phyloP scores from a whole-genome alignment of 2,329 filamentous ascomycete genomes.

The Celoporthe dispersa region DNA sequence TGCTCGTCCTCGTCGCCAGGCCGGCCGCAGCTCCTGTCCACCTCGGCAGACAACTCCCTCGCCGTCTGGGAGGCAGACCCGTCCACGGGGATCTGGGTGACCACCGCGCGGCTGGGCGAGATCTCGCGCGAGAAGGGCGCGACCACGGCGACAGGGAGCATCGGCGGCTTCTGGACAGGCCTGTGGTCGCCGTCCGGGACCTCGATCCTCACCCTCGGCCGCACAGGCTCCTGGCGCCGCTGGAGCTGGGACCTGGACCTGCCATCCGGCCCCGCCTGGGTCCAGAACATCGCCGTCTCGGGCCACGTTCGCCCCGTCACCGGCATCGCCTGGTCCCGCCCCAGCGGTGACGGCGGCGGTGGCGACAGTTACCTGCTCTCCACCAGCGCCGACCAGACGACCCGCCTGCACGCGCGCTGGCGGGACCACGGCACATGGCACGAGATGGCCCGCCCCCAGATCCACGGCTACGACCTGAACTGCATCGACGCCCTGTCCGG shows the following conservation, averaged over 20 bases:
- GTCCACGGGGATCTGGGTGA: slow-evolving; percentile 88
- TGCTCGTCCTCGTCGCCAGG: neutral
- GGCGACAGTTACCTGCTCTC: slow-evolving; percentile 74
- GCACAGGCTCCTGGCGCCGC: slow-evolving; percentile 90
- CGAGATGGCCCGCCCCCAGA: slow-evolving; percentile 93
- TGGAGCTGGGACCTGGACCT: slow-evolving; percentile 69
- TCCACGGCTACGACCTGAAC: slow-evolving; percentile 97
- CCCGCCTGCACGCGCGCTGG: slow-evolving; percentile 84
- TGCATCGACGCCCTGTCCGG: slow-evolving; percentile 79
- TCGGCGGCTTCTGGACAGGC: slow-evolving; percentile 95
- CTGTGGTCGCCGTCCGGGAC: slow-evolving; percentile 83
- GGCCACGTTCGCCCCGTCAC: slow-evolving; percentile 85
- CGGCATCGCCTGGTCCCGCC: slow-evolving; percentile 81
- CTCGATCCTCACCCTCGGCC: slow-evolving; percentile 79
- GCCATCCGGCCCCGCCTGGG: slow-evolving; percentile 65
- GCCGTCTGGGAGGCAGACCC: slow-evolving; percentile 90
- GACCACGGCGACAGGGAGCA: slow-evolving; percentile 93
- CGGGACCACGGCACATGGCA: slow-evolving; percentile 75
- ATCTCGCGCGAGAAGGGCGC: slow-evolving; percentile 95
- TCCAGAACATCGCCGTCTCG: slow-evolving; percentile 74
- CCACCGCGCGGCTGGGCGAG: slow-evolving; percentile 82
- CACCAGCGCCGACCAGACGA: slow-evolving; percentile 91
- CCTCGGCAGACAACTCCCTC: slow-evolving; percentile 93
- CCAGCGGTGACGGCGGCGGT: slow-evolving; percentile 33
- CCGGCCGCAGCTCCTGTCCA: slow-evolving; percentile 75